Conservation (phyloP, 1,284 basidiomycete genomes). For the Sanghuangporus sanghuang region DNA sequence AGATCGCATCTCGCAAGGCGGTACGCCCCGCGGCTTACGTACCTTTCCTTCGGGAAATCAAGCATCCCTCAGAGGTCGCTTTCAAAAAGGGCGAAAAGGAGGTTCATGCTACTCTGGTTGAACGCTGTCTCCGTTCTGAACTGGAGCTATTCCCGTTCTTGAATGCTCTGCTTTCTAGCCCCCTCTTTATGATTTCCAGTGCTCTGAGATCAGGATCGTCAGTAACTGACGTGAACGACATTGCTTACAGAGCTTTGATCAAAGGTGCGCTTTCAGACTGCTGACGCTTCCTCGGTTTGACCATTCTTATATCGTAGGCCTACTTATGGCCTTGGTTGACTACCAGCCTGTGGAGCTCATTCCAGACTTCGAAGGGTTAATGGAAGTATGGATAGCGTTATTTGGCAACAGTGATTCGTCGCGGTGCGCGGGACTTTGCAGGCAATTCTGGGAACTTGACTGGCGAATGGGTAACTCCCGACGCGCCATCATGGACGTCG, state of each 20-base stretch:
- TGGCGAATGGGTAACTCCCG: slow-evolving; percentile 57
- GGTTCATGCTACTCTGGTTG: slow-evolving; percentile 47
- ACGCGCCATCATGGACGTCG: slow-evolving; percentile 74
- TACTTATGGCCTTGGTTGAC: slow-evolving; percentile 68
- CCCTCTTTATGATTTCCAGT: slow-evolving; percentile 66
- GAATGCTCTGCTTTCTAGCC: slow-evolving; percentile 54
- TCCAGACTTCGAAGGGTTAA: slow-evolving; percentile 64
- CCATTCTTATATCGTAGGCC: slow-evolving; percentile 38
- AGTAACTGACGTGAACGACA: slow-evolving; percentile 73
- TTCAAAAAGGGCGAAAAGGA: slow-evolving; percentile 49
- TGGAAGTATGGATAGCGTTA: slow-evolving; percentile 75
- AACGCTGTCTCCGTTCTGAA: slow-evolving; percentile 47
- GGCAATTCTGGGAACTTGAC: slow-evolving; percentile 74
- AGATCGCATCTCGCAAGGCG: slow-evolving; percentile 9
- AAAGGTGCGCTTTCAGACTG: slow-evolving; percentile 50
- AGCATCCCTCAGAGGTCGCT: slow-evolving; percentile 2
- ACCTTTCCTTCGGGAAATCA: slow-evolving; percentile 11
- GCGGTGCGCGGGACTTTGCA: slow-evolving; percentile 65
- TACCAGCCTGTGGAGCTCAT: slow-evolving; percentile 69
- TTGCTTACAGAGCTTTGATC: slow-evolving; percentile 77
- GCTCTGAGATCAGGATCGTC: slow-evolving; percentile 64
- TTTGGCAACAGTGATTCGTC: slow-evolving; percentile 74
- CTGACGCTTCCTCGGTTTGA: background rate
- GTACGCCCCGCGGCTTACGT: background rate
- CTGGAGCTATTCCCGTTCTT: slow-evolving; percentile 56